phyloP scores from a whole-genome alignment of 1,284 basidiomycete species.

The Cryptococcus deneoformans region DNA sequence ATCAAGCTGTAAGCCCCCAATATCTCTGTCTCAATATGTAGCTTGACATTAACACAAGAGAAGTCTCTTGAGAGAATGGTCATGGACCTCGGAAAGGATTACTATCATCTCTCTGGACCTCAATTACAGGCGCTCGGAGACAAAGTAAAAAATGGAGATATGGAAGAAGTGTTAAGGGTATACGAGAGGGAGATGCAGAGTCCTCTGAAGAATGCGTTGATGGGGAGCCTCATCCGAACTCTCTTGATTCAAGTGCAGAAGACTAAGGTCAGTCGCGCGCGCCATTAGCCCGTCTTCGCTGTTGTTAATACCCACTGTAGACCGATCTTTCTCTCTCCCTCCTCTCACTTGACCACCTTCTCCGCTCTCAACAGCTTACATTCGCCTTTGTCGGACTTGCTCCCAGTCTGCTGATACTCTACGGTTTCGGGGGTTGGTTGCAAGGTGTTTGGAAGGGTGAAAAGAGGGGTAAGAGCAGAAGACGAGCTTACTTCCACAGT shows the following conservation, averaged over 20 bases:
- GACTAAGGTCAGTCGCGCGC: conserved; percentile 66
- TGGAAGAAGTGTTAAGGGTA: conserved; percentile 81
- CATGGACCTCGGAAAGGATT: conserved; percentile 75
- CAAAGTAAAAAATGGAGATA: conserved; percentile 74
- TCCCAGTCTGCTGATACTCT: conserved; percentile 78
- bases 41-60: conserved; percentile 3
- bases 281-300: not conserved
- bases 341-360: conserved; percentile 82
- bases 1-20: conserved; percentile 34
- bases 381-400: conserved; percentile 98
- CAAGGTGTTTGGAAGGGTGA: conserved; percentile 54
- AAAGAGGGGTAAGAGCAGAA: conserved; percentile 44
- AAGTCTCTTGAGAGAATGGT: conserved; percentile 94
- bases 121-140: conserved; percentile 64
- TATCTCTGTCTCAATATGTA: not conserved
- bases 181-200: conserved; percentile 90
- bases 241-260: conserved; percentile 95
- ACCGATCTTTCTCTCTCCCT: conserved; percentile 84
- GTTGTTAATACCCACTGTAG: conserved; percentile 48
- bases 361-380: conserved; percentile 92
- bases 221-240: conserved; percentile 79
- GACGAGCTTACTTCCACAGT: conserved; percentile 49
- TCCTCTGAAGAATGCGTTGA: conserved; percentile 76
- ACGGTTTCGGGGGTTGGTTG: conserved; percentile 61
- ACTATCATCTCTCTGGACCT: conserved; percentile 54